These are phyloP conservation scores for Leishmania amazonensis DNA, from an alignment of 208 protist genomes.

Conservation along the genomic window DNA sequence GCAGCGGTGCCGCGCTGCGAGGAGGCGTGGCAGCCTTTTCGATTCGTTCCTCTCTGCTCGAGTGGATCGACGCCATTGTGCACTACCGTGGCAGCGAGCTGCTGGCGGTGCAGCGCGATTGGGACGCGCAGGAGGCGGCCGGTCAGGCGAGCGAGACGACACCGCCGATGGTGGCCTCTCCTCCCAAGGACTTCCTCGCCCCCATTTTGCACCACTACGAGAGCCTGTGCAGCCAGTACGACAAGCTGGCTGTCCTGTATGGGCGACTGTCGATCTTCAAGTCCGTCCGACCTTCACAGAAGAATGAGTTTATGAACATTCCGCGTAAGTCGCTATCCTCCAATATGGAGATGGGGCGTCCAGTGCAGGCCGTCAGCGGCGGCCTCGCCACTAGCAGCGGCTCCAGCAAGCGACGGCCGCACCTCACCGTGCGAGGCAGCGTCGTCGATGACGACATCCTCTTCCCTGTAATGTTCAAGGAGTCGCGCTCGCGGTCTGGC, in stretches of 20 bases:
- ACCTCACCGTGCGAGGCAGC: slow-evolving; percentile 23
- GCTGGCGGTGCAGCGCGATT: slow-evolving; percentile 55
- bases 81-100: slow-evolving; percentile 81
- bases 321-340: slow-evolving; percentile 42
- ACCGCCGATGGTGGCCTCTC: slow-evolving; percentile 22
- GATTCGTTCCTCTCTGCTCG: slow-evolving; percentile 66
- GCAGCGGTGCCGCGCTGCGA: slow-evolving; percentile 25
- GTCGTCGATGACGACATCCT: slow-evolving; percentile 58
- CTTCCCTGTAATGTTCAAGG: slow-evolving; percentile 82
- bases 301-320: slow-evolving; percentile 60
- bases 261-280: slow-evolving; percentile 86
- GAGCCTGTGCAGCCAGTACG: slow-evolving; percentile 54
- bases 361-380: slow-evolving; percentile 2
- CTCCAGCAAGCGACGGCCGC: slow-evolving; percentile 8
- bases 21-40: slow-evolving; percentile 47
- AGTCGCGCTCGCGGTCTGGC: slow-evolving; percentile 54
- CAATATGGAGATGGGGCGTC: slow-evolving; percentile 47
- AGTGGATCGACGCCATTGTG: slow-evolving; percentile 81
- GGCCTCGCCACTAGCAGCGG: not conserved
- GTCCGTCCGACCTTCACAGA: slow-evolving; percentile 68
- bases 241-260: slow-evolving; percentile 72
- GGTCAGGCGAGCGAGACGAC: slow-evolving; percentile 6
- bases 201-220: slow-evolving; percentile 85
- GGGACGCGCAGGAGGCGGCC: slow-evolving; percentile 11
- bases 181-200: slow-evolving; percentile 75